phyloP scores from a whole-genome alignment of 2,329 filamentous ascomycete genomes.

The Beauveria medogensis region DNA sequence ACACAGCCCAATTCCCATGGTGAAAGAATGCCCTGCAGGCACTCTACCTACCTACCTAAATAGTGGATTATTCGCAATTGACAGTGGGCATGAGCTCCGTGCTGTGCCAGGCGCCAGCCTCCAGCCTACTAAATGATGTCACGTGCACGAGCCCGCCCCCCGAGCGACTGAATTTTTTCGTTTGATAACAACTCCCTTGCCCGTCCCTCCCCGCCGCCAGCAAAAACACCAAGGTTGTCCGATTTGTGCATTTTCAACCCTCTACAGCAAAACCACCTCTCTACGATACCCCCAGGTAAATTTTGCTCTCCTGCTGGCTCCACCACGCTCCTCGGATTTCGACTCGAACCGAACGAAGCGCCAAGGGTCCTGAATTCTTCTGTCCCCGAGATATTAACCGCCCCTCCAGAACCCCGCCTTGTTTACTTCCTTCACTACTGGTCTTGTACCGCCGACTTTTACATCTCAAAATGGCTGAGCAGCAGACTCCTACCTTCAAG shows the following conservation, averaged over 20 bases:
- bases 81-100: background rate
- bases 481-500: conserved; percentile 81
- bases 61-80: background rate
- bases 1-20: background rate
- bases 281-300: conserved; percentile 10
- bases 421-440: conserved; percentile 35
- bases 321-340: conserved; percentile 11
- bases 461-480: conserved; percentile 52
- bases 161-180: conserved; percentile 36
- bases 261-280: conserved; percentile 23
- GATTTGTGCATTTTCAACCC: conserved; percentile 28
- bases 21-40: background rate
- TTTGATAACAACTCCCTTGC: conserved; percentile 27
- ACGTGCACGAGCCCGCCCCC: conserved; percentile 26
- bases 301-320: conserved; percentile 11
- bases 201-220: conserved; percentile 34
- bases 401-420: conserved; percentile 34
- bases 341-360: conserved; percentile 1
- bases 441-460: conserved; percentile 16
- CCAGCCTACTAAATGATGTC: conserved; percentile 17
- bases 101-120: background rate
- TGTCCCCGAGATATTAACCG: conserved; percentile 22
- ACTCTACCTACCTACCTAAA: too few relatives aligned
- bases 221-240: conserved; percentile 32
- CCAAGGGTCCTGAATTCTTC: background rate